Percentiles rank a stretch among this genome's conserved stretches.
Evolutionary conservation across 805 yeast genomes (phyloP).

Genomic region (Candida mattraensis): DNA sequence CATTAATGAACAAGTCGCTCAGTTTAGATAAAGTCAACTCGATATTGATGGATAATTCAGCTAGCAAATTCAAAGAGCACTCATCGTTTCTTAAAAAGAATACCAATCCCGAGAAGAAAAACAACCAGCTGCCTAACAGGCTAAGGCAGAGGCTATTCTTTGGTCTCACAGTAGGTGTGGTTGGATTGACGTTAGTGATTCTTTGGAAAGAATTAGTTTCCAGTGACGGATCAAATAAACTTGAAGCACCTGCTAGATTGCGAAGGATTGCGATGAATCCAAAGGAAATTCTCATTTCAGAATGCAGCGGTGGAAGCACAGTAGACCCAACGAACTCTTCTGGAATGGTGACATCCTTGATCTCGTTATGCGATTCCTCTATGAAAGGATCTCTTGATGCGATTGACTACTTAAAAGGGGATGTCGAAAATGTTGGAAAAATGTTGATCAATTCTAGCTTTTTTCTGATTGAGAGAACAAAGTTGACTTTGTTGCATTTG

Average conservation of each 20-base stretch:
- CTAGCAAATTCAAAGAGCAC: slow-evolving; percentile 9
- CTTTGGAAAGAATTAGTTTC: slow-evolving; percentile 25
- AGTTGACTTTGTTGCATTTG: slow-evolving; percentile 21
- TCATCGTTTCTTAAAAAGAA: slow-evolving; percentile 3
- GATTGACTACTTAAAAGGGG: slow-evolving; percentile 8
- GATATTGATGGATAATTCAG: slow-evolving; percentile 22
- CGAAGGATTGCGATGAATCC: slow-evolving; percentile 9
- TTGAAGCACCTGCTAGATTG: slow-evolving; percentile 6
- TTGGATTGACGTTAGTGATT: slow-evolving; percentile 30
- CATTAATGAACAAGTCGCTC: slow-evolving; percentile 6
- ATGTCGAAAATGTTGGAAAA: slow-evolving; percentile 14
- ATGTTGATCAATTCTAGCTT: slow-evolving; percentile 14
- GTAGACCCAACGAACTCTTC: background rate
- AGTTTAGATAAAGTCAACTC: slow-evolving; percentile 25
- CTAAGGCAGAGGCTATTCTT: slow-evolving; percentile 21
- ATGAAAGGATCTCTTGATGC: slow-evolving; percentile 9
- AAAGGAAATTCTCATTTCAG: slow-evolving; percentile 9
- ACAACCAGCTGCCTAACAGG: slow-evolving; percentile 6
- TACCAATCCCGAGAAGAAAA: slow-evolving; percentile 6
- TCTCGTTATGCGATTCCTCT: slow-evolving; percentile 7
- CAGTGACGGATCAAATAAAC: background rate
- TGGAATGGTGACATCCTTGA: slow-evolving; percentile 3
- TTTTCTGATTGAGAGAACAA: slow-evolving; percentile 20
- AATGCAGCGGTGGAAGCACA: slow-evolving; percentile 11
- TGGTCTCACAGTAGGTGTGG: slow-evolving; percentile 31